Evolutionary conservation across 345 rosid genomes (phyloP).

Genomic region (Clarkia xantiana): DNA sequence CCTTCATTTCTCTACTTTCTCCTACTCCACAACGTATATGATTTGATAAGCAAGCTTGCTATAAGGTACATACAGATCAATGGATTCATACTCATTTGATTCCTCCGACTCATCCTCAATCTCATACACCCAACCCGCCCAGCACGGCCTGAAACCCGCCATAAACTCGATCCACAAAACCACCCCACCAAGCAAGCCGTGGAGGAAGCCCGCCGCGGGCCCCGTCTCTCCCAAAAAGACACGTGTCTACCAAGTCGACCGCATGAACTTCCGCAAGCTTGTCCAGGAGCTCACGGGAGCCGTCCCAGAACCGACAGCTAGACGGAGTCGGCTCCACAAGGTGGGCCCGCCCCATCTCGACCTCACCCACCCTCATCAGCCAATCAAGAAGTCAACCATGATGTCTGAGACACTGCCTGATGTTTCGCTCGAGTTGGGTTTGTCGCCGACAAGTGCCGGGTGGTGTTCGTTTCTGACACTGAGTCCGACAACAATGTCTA

Average conservation of each 20-base stretch:
- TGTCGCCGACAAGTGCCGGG: slow-evolving; percentile 24
- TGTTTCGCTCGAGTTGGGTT: background rate
- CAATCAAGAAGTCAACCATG: background rate
- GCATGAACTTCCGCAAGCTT: slow-evolving; percentile 58
- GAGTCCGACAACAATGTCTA: background rate
- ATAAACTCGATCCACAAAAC: slow-evolving; percentile 47
- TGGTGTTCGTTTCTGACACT: slow-evolving; percentile 1
- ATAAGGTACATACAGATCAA: too few species aligned
- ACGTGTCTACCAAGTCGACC: slow-evolving; percentile 60
- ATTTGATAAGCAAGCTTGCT: too few species aligned
- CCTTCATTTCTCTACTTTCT: too few species aligned
- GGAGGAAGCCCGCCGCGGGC: slow-evolving; percentile 51
- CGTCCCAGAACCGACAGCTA: slow-evolving; percentile 12
- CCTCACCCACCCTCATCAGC: slow-evolving; percentile 2
- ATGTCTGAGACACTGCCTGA: slow-evolving; percentile 10
- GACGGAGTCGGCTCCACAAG: slow-evolving; percentile 18
- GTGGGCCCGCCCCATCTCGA: slow-evolving; percentile 35
- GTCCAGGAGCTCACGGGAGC: slow-evolving; percentile 80
- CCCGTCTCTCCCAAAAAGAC: slow-evolving; percentile 51
- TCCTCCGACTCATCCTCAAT: slow-evolving; percentile 7
- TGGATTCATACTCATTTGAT: background rate
- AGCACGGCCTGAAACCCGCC: background rate
- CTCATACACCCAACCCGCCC: slow-evolving; percentile 2
- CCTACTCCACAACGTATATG: too few species aligned
- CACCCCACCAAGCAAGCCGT: slow-evolving; percentile 33